Evolutionary conservation across 2,329 filamentous ascomycete genomes (phyloP).

Genomic region (Cladophialophora psammophila): DNA sequence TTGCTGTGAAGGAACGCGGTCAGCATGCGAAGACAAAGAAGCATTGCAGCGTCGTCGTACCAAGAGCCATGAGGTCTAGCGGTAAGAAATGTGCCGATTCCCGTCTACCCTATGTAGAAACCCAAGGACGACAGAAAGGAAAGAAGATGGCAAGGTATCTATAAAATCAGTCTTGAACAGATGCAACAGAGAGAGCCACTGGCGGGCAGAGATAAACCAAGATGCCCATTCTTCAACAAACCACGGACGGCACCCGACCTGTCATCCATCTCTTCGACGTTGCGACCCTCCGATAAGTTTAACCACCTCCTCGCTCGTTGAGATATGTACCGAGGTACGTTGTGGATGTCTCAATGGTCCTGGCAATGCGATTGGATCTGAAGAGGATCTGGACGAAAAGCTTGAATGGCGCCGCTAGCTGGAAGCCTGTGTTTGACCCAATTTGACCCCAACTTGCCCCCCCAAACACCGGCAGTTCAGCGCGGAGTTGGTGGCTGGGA

Average conservation of each 20-base stretch:
- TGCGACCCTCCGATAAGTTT: not conserved
- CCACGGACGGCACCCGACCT: not conserved
- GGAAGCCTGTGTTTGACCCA: not conserved
- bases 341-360: not conserved
- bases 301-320: not conserved
- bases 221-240: not conserved
- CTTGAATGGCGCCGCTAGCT: not conserved
- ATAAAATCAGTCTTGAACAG: not conserved
- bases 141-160: not conserved
- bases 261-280: not conserved
- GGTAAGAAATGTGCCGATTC: not conserved
- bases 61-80: slow-evolving; percentile 27
- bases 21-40: slow-evolving; percentile 5
- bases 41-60: too few relatives aligned
- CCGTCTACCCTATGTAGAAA: not conserved
- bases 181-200: not conserved
- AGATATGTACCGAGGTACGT: not conserved
- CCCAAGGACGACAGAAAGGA: not conserved
- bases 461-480: slow-evolving; percentile 2
- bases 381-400: not conserved
- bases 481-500: not conserved
- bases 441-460: not conserved
- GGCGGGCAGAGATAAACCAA: not conserved
- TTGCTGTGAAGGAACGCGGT: slow-evolving; percentile 21
- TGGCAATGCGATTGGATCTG: not conserved